Base-by-base conservation (phyloP, 2,329 filamentous ascomycete species). In the Claviceps monticola region DNA sequence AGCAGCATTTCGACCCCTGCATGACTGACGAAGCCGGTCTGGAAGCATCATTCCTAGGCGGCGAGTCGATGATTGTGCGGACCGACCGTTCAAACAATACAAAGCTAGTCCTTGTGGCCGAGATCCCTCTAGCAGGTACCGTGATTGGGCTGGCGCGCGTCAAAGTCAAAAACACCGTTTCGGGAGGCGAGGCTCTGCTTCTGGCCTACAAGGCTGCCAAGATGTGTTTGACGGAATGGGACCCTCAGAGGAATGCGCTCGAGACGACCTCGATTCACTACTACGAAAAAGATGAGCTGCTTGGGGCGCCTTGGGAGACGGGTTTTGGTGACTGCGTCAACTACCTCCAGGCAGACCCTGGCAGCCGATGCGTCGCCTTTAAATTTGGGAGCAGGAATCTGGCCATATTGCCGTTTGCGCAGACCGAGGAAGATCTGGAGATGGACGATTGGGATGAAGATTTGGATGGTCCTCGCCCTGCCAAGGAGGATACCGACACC, bases 261-360 rank as follows among this genome's bases (percentile, higher is more conserved):
- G 83, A 84, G 60, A 97, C 91, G 50, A 80, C 93, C 56, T 97
- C 91, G 49, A 91, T 98, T 61, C 93, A 98, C 71, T 97, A 90
- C 74, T 98, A 97, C 70, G 93, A 98, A 67, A 87, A 93, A 65
- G 90, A 96, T 63, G 90, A 95, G 64, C 74, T 91, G 55, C 81
- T 85, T 58, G 82, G 84, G 50, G 85, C 81, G 56, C 90, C 91
- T 0, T 96, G 89, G 84, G 82, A 85, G 49, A 78, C 84, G 50
- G 79, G 84, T 51, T 71, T 94, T 61, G 81, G 80, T 64, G 80
- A 86, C 56, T 88, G 84, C 64, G 78, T 82, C 66, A 95, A 86
- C 66, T 86, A 86, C 60, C 73, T 98, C 61, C 85, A 84, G 48
- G 87, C 91, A 54, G 93, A 98, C 62, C 91, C 93, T 2, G 85